phyloP scores from a whole-genome alignment of 1,139 yeast genomes.

The Zygoascus hellenicus region DNA sequence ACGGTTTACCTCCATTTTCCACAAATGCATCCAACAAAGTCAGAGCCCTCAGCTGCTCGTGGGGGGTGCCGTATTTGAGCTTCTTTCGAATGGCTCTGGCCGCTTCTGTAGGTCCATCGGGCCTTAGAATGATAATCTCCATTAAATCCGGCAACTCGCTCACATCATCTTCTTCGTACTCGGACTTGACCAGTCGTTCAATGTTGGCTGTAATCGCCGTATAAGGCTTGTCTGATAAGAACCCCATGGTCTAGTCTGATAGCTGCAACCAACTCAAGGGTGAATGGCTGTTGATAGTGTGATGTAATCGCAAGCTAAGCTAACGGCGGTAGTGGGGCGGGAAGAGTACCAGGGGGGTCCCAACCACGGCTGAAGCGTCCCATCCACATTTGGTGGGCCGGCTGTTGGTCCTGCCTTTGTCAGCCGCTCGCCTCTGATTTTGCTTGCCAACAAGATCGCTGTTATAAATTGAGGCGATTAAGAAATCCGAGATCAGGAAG shows the following conservation, averaged over 20 bases:
- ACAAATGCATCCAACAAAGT: constrained; percentile 68
- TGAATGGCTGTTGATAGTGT: neutral
- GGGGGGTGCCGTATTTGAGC: constrained; percentile 70
- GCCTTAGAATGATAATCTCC: constrained; percentile 40
- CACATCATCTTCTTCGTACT: constrained; percentile 36
- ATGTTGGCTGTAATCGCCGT: constrained; percentile 47
- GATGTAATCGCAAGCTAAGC: neutral
- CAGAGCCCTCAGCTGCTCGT: constrained; percentile 61
- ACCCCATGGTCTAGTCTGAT: constrained; percentile 30
- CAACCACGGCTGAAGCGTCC: no score
- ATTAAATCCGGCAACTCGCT: constrained; percentile 41
- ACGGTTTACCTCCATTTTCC: constrained; percentile 59
- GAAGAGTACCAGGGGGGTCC: no score
- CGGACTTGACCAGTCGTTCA: constrained; percentile 39
- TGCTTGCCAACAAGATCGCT: no score
- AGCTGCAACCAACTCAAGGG: no score
- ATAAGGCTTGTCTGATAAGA: constrained; percentile 40
- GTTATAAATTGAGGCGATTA: no score
- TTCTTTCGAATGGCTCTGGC: constrained; percentile 87
- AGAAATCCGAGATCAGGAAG: no score
- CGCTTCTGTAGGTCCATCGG: constrained; percentile 65
- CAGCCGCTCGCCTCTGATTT: no score
- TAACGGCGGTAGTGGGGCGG: neutral
- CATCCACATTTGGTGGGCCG: no score
- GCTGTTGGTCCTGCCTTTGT: no score